Evolutionary conservation across 2,329 filamentous ascomycete species (phyloP).

Genomic region (Penicillium psychrosexuale): DNA sequence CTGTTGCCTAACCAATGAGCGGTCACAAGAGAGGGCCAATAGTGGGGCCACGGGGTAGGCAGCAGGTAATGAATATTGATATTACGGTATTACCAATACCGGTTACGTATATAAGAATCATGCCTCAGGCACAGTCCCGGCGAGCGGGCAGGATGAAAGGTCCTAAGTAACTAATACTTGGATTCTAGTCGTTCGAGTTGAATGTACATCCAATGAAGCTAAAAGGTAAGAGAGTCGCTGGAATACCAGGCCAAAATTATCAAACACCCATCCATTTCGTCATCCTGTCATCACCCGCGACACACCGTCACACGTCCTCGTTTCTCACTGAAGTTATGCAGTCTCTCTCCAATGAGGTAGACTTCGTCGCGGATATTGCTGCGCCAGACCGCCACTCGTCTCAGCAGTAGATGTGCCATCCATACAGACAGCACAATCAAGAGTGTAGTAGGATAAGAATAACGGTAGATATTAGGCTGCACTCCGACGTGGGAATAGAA

Average conservation of each 20-base stretch:
- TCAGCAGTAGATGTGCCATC: slow-evolving; percentile 36
- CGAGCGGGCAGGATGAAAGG: too few species aligned
- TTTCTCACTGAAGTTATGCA: slow-evolving; percentile 86
- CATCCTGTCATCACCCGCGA: slow-evolving; percentile 38
- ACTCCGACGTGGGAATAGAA: slow-evolving; percentile 33
- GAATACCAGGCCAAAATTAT: not conserved
- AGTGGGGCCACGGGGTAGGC: slow-evolving; percentile 31
- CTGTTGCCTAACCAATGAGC: slow-evolving; percentile 45
- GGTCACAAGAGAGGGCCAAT: not conserved
- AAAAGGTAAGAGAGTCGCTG: not conserved
- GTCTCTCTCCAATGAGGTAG: slow-evolving; percentile 86
- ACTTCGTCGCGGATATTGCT: slow-evolving; percentile 86
- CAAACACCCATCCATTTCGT: slow-evolving; percentile 1
- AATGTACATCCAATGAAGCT: not conserved
- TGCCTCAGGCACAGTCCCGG: not conserved
- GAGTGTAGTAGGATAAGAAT: slow-evolving; percentile 69
- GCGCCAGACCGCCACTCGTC: slow-evolving; percentile 71
- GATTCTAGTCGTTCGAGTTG: not conserved
- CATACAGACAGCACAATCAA: slow-evolving; percentile 53
- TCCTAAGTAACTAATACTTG: not conserved
- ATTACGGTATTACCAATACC: slow-evolving; percentile 1
- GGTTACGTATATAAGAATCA: not conserved
- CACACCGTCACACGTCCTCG: slow-evolving; percentile 38
- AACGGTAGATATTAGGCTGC: slow-evolving; percentile 54
- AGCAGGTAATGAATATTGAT: slow-evolving; percentile 20